Base-by-base conservation (phyloP, 768 basidiomycete genomes). In the Xerocomellus amylosporus region DNA sequence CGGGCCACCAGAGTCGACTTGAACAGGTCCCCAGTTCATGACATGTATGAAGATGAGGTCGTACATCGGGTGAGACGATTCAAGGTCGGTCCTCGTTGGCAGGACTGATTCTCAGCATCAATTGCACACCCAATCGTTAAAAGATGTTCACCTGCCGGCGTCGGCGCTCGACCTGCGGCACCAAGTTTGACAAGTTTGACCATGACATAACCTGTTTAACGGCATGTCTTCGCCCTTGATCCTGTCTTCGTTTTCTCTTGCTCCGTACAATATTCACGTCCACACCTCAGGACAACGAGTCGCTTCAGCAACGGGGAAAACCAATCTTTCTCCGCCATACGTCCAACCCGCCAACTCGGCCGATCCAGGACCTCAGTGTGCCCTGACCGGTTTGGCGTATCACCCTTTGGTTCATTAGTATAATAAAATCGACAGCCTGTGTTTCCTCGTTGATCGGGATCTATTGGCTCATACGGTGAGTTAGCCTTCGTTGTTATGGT, bases 281-380 rank as follows among this genome's bases (percentile, higher is more conserved):
- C n/a, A 36, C 22, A 24, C 31, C 59, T 3, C 51, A 91, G 88
- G 88, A 93, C 58, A 81, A 83, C 64, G 83, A 85, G 53, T 90
- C 88, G 0, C 74, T 95, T 31, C 76, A 82, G 26, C 83, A 89
- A 63, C 90, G 88, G 86, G 75, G 80, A 59, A 87, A 93, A 61
- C 79, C 55, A 93, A 90, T 68, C 80, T 95, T 20, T 78, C 90
- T 2, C 81, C 88, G 1, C 76, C 83, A 2, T 94, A 93, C 68
- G 70, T 92, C 50, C 71, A 75, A 28, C 93, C 92, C 64, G 83
- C 86, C 2, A 76, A 79, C 53, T 78, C 79, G 56, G 83, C 78
- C 0, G 79, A 84, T 39, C 68, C 5, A 83, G 4, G 24, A 24
- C 24, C 4, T 4, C 24, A 24, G 24, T 24, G 24, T 24, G 2